Evolutionary conservation across 495 filamentous ascomycete species (phyloP), one percentile per base, ranked within the genome.

Genomic region (Tuber umbilicatum): DNA sequence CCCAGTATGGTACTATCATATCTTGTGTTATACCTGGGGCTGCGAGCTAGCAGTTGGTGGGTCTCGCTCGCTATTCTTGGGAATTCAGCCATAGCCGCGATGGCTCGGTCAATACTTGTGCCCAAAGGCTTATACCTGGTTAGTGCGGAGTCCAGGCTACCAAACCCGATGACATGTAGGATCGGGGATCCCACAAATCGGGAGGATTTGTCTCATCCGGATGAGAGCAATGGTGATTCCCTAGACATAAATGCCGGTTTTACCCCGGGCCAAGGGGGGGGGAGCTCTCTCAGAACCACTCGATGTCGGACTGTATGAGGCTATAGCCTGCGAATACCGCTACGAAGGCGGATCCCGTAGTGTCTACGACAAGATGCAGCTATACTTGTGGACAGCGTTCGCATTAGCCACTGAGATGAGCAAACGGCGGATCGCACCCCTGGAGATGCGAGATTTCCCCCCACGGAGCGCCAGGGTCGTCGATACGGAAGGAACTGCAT

Each of bases 31-130:
- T 74, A 74, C 69, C 19, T 74, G 37, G 73, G 73, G 38, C 43
- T 74, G 17, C 31, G 73, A 31, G 47, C 31, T 37, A 70, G 55
- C 6, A n/a, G 43, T 16, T 74, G 73, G 73, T 74, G 73, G 73
- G 67, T 60, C n/a, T 35, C 71, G 21, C 7, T 68, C 27, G 71
- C 71, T 39, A 60, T 73, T 16, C 41, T 73, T 17, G 31, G 31
- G 23, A 73, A 19, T n/a, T 73, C 47, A 27, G 71, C 71, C 7
- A 67, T 73, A n/a, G 71, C 71, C 16, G 55, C 71, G 31, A 23
- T 73, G 19, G 71, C 71, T 37, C 42, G 71, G 7, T 45, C 71
- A 39, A 19, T 16, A 37, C 19, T 73, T 39, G 31, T 73, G 21
- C 43, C 71, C 5, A 19, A 39, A 38, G 41, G 37, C 21, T 47